Evolutionary conservation across 495 filamentous ascomycete species (phyloP).

Genomic region (Letharia lupina): DNA sequence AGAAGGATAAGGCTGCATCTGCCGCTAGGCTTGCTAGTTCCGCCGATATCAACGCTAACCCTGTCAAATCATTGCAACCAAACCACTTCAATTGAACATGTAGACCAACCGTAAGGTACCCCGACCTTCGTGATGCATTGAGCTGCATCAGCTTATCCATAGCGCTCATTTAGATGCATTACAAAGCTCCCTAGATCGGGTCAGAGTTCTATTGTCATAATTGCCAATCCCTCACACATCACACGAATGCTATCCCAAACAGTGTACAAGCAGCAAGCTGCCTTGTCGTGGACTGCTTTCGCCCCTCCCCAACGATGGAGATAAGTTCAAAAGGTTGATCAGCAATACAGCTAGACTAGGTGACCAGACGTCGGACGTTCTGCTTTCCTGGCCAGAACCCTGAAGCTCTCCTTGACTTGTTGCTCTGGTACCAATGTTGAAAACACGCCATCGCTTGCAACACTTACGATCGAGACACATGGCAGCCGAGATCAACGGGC

Average conservation of each 20-base stretch:
- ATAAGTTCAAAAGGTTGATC: not conserved
- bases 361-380: not conserved
- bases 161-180: not conserved
- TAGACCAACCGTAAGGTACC: not conserved
- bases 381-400: not conserved
- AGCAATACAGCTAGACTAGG: no score
- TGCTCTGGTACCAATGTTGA: not conserved
- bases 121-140: not conserved
- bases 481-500: not conserved
- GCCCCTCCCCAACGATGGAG: not conserved
- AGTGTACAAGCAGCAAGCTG: not conserved
- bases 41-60: not conserved
- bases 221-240: not conserved
- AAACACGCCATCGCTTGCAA: not conserved
- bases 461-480: not conserved
- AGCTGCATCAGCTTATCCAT: not conserved
- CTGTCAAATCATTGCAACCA: not conserved
- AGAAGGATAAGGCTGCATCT: not conserved
- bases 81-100: not conserved
- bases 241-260: not conserved
- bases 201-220: not conserved
- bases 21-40: not conserved
- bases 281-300: not conserved
- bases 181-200: not conserved
- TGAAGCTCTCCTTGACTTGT: not conserved